Evolutionary conservation across 106 monocot genomes (phyloP), one percentile per base, ranked within the genome.

Genomic region (Alisma plantagoaquatica): DNA sequence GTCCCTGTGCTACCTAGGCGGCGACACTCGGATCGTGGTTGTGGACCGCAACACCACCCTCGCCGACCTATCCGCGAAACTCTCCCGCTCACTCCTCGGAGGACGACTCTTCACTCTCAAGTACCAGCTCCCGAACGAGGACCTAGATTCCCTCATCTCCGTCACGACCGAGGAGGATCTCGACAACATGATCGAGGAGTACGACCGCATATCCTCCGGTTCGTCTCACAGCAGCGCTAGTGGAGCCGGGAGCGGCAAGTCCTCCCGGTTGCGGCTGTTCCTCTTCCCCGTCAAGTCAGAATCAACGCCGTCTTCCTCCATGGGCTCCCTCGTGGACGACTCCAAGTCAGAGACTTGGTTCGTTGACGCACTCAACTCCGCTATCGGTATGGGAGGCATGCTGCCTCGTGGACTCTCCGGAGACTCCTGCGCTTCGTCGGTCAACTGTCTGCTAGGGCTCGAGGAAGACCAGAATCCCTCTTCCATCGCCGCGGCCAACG

Each of bases 101-200:
- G 75, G 77, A 23, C 41, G 52, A 7, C 56, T 72, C 57, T 96
- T 96, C 62, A 41, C 74, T 31, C 70, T 96, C 64, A 96, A 88
- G 71, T 96, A 96, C 70, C 88, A 96, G 78, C 84, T 96, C 30
- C 94, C 94, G 2, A 77, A 75, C 73, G 94, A 96, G 68, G 94
- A 96, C 49, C 94, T 96, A 54, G 94, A 96, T 44, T 96, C 94
- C 31, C 70, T 96, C 11, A 84, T 96, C 64, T 88, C 94, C 30
- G 71, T 96, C 47, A 73, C 88, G 48, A 84, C 88, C 29, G 94
- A 96, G 46, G 94, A 96, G 63, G 94, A 96, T 54, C 84, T 88
- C 49, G 94, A 96, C 9, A 96, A 96, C 73, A 88, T 96, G 84
- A 68, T 96, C 70, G 94, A 96, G 12, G 94, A 96, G 75, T 81